Base-by-base conservation (phyloP, 768 basidiomycete genomes). In the Leccinum arenicola region DNA sequence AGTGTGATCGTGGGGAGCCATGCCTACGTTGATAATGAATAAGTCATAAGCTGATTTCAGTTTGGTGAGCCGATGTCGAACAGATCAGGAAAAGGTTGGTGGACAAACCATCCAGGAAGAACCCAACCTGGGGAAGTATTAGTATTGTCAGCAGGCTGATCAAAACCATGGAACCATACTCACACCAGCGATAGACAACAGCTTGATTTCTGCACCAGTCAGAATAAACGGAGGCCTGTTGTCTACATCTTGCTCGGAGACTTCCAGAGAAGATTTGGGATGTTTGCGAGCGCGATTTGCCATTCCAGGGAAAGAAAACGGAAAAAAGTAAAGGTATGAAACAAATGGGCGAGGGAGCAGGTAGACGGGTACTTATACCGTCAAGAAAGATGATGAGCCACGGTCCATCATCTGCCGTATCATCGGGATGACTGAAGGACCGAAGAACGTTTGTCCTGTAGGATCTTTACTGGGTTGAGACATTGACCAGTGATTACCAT, bases 81-180 rank as follows among this genome's bases (percentile, higher is more conserved):
- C 19, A 50, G 40, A 49, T 27, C 27, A 23, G 6, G 51, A 25
- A 19, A 10, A 29, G 21, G 9, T 6, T 7, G 15, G 17, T 19
- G 23, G 36, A 68, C 81, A 49, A 58, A 86, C 86, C 86, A 69
- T 88, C 87, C 35, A 88, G 74, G 75, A 88, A 88, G 72, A 88
- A 88, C 7, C 87, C 87, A 53, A 87, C 82, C 85, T 86, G 56
- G 1, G 33, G 10, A 21, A 27, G 33, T 29, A 50, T 33, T n/a
- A 27, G 33, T 29, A 50, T 43, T n/a, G 23, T 62, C 55, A 55
- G 52, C 38, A n/a, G 54, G 7, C 4, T 29, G 3, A 15, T 53
- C n/a, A 31, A 52, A 40, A 15, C 31, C 14, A 47, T 27, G 8
- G 12, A 19, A 0, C 3, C 14, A 7, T 5, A 74, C 82, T 62